Evolutionary conservation across 129 eudicot species (phyloP).

Genomic region (Scalesia atractyloides): DNA sequence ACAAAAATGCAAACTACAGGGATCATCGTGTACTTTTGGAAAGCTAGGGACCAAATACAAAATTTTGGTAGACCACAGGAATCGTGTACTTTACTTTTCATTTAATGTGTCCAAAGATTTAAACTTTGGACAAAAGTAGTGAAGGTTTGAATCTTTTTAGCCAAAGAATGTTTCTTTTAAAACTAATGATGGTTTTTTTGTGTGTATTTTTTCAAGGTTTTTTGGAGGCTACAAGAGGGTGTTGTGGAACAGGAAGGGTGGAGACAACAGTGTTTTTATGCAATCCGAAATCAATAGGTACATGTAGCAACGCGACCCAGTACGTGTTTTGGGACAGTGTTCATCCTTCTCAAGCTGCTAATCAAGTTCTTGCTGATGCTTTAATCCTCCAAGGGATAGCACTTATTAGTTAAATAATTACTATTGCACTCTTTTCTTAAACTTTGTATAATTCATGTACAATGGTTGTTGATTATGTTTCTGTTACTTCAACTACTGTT

Average conservation of each 20-base stretch:
- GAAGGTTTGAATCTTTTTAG: background rate
- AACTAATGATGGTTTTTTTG: background rate
- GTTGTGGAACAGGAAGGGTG: conserved; percentile 87
- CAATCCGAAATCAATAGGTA: conserved; percentile 80
- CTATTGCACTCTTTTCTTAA: conserved; percentile 16
- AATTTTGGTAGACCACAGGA: too few species aligned
- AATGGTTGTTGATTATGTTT: conserved; percentile 26
- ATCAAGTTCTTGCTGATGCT: conserved; percentile 73
- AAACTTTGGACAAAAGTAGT: background rate
- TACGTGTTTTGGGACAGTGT: conserved; percentile 96
- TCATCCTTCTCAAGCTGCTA: conserved; percentile 93
- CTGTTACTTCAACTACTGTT: conserved; percentile 19
- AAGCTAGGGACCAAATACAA: too few species aligned
- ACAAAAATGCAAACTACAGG: too few species aligned
- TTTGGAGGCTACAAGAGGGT: conserved; percentile 78
- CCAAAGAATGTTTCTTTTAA: background rate
- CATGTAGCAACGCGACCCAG: conserved; percentile 74
- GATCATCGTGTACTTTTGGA: too few species aligned
- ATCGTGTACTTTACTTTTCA: background rate
- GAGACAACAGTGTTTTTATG: conserved; percentile 78
- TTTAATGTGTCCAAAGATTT: background rate
- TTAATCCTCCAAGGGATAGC: conserved; percentile 66
- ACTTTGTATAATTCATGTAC: conserved; percentile 37
- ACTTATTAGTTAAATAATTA: conserved; percentile 51
- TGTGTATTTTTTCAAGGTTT: conserved; percentile 50